Conservation (phyloP, 2,329 filamentous ascomycete genomes). For the Scedosporium minutisporum region DNA sequence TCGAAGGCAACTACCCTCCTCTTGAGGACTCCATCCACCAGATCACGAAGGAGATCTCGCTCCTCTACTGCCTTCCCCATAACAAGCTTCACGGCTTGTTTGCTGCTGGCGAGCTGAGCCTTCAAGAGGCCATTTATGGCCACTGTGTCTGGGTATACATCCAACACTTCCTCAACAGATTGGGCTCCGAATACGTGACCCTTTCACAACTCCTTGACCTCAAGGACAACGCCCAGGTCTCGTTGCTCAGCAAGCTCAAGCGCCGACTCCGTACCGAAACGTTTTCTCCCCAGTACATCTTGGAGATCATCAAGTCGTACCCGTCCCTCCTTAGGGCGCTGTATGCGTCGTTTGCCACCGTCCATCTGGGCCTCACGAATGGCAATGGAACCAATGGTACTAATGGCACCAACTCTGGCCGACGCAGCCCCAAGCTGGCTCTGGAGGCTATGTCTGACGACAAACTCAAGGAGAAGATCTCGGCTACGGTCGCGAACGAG, state of each 20-base stretch:
- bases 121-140: slow-evolving; percentile 95
- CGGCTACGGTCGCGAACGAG: slow-evolving; percentile 76
- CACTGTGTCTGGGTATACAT: slow-evolving; percentile 98
- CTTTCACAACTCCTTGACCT: slow-evolving; percentile 70
- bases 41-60: slow-evolving; percentile 96
- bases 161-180: slow-evolving; percentile 92
- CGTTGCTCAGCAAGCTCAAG: slow-evolving; percentile 88
- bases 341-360: slow-evolving; percentile 84
- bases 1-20: slow-evolving; percentile 55
- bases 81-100: slow-evolving; percentile 93
- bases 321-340: slow-evolving; percentile 77
- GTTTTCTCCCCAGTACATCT: slow-evolving; percentile 95
- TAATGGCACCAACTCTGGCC: neutral
- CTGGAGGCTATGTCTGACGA: slow-evolving; percentile 65
- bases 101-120: slow-evolving; percentile 71
- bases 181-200: slow-evolving; percentile 85
- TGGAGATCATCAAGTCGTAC: slow-evolving; percentile 90
- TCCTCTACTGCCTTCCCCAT: slow-evolving; percentile 94
- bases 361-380: slow-evolving; percentile 56
- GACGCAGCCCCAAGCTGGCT: slow-evolving; percentile 39
- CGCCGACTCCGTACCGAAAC: slow-evolving; percentile 90
- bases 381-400: slow-evolving; percentile 19
- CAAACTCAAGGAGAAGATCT: slow-evolving; percentile 63
- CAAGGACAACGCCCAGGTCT: slow-evolving; percentile 75
- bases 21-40: slow-evolving; percentile 95